Conservation (phyloP, 2,329 filamentous ascomycete species). For the Cladosporium sp. region DNA sequence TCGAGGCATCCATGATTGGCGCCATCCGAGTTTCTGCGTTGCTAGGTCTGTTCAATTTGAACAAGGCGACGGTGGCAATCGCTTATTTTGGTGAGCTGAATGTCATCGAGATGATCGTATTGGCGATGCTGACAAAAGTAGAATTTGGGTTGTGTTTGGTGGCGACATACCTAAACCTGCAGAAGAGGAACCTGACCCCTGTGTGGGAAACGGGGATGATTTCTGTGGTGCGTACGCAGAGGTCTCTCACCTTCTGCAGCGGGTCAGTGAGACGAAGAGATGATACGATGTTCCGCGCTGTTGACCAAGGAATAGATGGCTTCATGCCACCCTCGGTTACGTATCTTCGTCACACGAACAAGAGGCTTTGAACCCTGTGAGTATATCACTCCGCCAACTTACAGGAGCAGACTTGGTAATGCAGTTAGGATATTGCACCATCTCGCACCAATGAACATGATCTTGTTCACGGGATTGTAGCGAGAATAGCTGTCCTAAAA, state of each 20-base stretch:
- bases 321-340: constrained; percentile 4
- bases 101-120: neutral
- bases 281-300: neutral
- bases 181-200: no score
- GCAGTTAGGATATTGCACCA: no score
- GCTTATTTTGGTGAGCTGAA: neutral
- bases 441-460: neutral
- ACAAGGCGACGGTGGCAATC: neutral
- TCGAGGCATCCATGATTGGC: neutral
- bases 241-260: neutral
- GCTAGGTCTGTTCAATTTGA: constrained; percentile 1
- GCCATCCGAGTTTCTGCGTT: constrained; percentile 1
- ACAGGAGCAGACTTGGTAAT: no score
- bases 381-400: no score
- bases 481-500: constrained; percentile 1
- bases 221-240: neutral
- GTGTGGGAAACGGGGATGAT: no score
- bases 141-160: neutral
- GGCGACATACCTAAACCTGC: neutral
- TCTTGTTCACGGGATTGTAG: neutral
- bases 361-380: no score
- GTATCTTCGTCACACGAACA: neutral
- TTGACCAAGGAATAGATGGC: neutral
- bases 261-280: neutral
- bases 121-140: neutral